Conservation (phyloP, 805 yeast genomes). For the Saturnispora besseyi region DNA sequence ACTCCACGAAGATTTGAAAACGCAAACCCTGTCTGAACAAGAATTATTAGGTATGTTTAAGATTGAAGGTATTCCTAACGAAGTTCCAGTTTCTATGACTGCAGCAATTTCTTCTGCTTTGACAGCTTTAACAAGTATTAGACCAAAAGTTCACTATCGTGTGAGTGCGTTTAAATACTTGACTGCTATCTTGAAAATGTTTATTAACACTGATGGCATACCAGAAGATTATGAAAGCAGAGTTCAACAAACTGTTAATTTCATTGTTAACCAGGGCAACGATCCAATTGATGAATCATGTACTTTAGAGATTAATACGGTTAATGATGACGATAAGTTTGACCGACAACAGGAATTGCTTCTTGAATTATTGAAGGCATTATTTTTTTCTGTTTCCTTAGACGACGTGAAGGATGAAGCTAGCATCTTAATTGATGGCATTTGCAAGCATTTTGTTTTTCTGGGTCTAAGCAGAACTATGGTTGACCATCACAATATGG, state of each 20-base stretch:
- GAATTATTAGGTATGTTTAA: conserved; percentile 60
- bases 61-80: conserved; percentile 56
- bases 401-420: conserved; percentile 69
- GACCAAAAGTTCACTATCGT: conserved; percentile 57
- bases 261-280: conserved; percentile 29
- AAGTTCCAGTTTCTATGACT: conserved; percentile 67
- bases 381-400: conserved; percentile 70
- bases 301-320: conserved; percentile 30
- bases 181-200: conserved; percentile 53
- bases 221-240: conserved; percentile 36
- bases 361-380: conserved; percentile 52
- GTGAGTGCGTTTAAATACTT: conserved; percentile 71
- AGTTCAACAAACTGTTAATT: conserved; percentile 42
- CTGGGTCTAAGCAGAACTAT: conserved; percentile 69
- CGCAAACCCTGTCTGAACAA: conserved; percentile 46
- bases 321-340: conserved; percentile 41
- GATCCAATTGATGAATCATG: conserved; percentile 16
- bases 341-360: conserved; percentile 59
- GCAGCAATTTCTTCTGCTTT: conserved; percentile 79
- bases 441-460: conserved; percentile 73
- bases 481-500: conserved; percentile 55
- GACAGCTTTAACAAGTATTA: conserved; percentile 59
- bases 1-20: conserved; percentile 58
- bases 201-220: conserved; percentile 47
- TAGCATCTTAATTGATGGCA: conserved; percentile 44